Conservation (phyloP, 371 early-diverging fungal genomes). For the Mucor racemosus region DNA sequence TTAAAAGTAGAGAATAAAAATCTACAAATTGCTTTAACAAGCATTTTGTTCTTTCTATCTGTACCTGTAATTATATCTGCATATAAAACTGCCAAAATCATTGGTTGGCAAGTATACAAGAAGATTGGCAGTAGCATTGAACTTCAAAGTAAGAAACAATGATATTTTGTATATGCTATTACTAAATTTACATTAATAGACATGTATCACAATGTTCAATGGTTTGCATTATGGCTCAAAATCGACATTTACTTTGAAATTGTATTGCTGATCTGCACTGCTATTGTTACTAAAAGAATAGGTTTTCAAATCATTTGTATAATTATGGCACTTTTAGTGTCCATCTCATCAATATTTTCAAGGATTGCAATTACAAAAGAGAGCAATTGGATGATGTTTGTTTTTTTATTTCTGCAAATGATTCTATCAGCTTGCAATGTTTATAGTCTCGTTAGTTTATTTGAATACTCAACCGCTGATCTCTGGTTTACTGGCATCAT, state of each 20-base stretch:
- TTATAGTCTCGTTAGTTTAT: conserved; percentile 6
- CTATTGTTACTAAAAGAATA: not conserved
- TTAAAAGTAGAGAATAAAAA: conserved; percentile 13
- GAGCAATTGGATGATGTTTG: conserved; percentile 13
- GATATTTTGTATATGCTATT: not conserved
- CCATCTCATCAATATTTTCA: conserved; percentile 4
- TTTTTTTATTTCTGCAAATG: conserved; percentile 14
- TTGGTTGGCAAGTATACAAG: conserved; percentile 27
- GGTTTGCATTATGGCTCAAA: conserved; percentile 17
- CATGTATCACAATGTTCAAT: conserved; percentile 19
- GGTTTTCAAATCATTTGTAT: not conserved
- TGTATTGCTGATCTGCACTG: not conserved
- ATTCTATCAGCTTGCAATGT: conserved; percentile 1
- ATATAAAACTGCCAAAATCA: conserved; percentile 16
- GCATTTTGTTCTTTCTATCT: not conserved
- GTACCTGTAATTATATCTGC: conserved; percentile 19
- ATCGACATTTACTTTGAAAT: conserved; percentile 23
- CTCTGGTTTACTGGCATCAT: conserved; percentile 14
- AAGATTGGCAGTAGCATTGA: conserved; percentile 21
- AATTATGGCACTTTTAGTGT: not conserved
- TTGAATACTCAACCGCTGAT: not conserved
- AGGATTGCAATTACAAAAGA: conserved; percentile 18
- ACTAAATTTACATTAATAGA: conserved; percentile 2
- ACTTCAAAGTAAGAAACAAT: conserved; percentile 17
- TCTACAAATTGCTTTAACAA: conserved; percentile 17